Percentiles rank a stretch among this genome's conserved stretches.
Evolutionary conservation across 306 rosid species (phyloP).

Genomic region (Vigna reflexopilosa): DNA sequence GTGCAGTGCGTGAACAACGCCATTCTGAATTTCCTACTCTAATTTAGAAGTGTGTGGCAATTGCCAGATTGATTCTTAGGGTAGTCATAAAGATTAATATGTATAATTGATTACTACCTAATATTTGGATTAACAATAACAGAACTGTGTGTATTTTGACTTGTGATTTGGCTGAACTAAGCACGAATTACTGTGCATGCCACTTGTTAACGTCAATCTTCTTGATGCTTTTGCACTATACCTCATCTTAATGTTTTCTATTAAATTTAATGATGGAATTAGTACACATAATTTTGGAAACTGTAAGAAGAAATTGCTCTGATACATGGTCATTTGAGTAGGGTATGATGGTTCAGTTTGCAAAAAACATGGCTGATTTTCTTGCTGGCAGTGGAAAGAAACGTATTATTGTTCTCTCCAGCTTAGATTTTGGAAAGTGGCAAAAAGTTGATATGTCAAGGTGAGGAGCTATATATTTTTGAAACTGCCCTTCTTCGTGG

Average conservation of each 20-base stretch:
- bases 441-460: slow-evolving; percentile 82
- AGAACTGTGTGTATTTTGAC: background rate
- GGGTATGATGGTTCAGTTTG: slow-evolving; percentile 85
- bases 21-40: background rate
- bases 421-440: slow-evolving; percentile 96
- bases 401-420: slow-evolving; percentile 77
- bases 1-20: background rate
- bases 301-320: slow-evolving; percentile 30
- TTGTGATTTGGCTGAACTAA: slow-evolving; percentile 13
- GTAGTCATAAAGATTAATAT: slow-evolving; percentile 9
- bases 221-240: background rate
- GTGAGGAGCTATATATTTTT: slow-evolving; percentile 49
- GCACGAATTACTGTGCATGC: background rate
- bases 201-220: background rate
- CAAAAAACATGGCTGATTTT: slow-evolving; percentile 77
- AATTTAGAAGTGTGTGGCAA: background rate
- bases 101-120: background rate
- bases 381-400: slow-evolving; percentile 72
- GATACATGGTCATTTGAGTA: slow-evolving; percentile 45
- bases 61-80: slow-evolving; percentile 1
- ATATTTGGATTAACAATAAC: slow-evolving; percentile 10
- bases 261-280: slow-evolving; percentile 17
- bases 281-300: slow-evolving; percentile 9
- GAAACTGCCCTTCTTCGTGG: background rate
- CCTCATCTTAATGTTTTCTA: slow-evolving; percentile 26